Base-by-base conservation (phyloP, 2,329 filamentous ascomycete species). In the Sporothrix pseudoabietina region DNA sequence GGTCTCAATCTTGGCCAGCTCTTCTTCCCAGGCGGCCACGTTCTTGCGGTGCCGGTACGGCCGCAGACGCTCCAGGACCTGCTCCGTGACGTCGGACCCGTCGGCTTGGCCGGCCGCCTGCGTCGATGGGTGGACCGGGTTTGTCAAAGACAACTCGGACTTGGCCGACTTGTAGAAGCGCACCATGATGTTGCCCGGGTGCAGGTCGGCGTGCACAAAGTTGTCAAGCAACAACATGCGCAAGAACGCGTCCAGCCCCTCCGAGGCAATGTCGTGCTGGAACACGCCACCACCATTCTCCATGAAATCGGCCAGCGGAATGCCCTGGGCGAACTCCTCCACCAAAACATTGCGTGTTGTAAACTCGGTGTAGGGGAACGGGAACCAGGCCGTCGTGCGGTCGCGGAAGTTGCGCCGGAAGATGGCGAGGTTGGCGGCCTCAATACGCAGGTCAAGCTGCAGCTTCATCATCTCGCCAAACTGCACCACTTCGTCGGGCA, bases 131-230 rank as follows among this genome's bases (percentile, higher is more conserved):
- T n/a, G 44, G 44, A 30, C 1, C n/a, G 41, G 30, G 6, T n/a
- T 22, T n/a, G 2, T 52, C 14, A 74, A 57, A 41, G 77, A 78
- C 66, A 97, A 84, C 68, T 91, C 88, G 0, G 95, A 88, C 75
- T 91, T 87, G 16, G 90, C 89, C 0, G 94, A 90, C 78, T 95
- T 90, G 82, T 98, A 98, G 84, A 99, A 99, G 76, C 97, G 94
- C 65, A 99, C 95, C 94, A 99, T 98, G 82, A 99, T 98, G 81
- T 99, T 99, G 35, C 96, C 96, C 0, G 96, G 96, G 80, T 99
- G 96, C 41, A 99, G 84, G 80, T 99, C 96, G 5, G 96, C 95
- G 79, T 99, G 96, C 35, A 98, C 91, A 81, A 99, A 99, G 81
- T 99, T 99, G 81, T 99, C 96, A 54, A 99, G 91, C 14, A 99